Evolutionary conservation across 1,139 yeast genomes (phyloP).

Genomic region (Keqinozyma sinolaborantium): DNA sequence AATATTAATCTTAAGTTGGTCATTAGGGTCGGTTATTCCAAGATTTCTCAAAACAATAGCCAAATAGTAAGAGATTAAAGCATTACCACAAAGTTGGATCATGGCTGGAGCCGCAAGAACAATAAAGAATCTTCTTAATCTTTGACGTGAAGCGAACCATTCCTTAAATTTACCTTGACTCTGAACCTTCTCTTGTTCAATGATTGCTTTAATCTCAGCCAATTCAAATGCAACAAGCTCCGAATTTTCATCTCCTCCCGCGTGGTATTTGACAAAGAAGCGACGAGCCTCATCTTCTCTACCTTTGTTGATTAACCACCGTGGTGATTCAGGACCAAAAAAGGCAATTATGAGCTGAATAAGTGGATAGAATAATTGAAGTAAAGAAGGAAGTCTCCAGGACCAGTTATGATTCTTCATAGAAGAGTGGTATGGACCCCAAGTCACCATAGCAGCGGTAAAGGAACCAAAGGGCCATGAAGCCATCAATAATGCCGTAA

Average conservation of each 20-base stretch:
- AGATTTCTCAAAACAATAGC: conserved; percentile 10
- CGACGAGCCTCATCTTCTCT: conserved; percentile 3
- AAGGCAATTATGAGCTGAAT: conserved; percentile 19
- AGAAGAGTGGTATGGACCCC: conserved; percentile 8
- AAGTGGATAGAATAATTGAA: conserved; percentile 36
- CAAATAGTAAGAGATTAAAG: conserved; percentile 13
- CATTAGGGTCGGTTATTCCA: too few relatives aligned
- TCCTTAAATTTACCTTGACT: conserved; percentile 16
- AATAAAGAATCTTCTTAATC: conserved; percentile 11
- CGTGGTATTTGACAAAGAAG: conserved; percentile 1
- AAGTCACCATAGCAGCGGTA: conserved; percentile 11
- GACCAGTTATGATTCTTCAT: conserved; percentile 12
- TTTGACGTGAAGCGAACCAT: conserved; percentile 21
- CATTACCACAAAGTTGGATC: conserved; percentile 11
- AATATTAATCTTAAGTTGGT: conserved; percentile 8
- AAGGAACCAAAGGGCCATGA: conserved; percentile 15
- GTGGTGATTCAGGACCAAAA: conserved; percentile 32
- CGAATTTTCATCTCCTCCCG: conserved; percentile 17
- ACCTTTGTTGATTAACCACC: conserved; percentile 4
- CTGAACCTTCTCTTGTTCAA: conserved; percentile 18
- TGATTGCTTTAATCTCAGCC: conserved; percentile 28
- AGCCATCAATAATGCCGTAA: conserved; percentile 10
- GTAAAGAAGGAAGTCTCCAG: conserved; percentile 44
- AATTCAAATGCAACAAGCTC: conserved; percentile 37
- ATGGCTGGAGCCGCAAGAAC: conserved; percentile 7